Base-by-base conservation (phyloP, 768 basidiomycete species). In the Boletus vinaceobasis region DNA sequence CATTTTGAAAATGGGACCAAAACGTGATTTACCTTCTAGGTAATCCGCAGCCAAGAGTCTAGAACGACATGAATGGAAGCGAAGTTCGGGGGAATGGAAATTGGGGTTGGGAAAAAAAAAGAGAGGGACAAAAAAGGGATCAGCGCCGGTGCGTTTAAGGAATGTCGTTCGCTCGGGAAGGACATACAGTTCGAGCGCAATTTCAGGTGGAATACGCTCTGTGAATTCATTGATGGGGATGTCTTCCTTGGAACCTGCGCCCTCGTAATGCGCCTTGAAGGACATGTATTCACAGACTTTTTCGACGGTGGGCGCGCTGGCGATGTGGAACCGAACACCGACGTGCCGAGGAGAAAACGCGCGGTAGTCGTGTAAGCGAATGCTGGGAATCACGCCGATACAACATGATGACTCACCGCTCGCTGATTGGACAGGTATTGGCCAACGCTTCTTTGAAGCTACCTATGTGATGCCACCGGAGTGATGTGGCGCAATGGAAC, bases 261-360 rank as follows among this genome's bases (percentile, higher is more conserved):
- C 79, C 57, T 87, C 84, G 66, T 91, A 93, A 56, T 92, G 79
- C 1, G 84, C 75, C 72, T 89, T 94, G 77, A 88, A 94, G 32
- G 82, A 75, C 74, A 96, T 89, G 66, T 93, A 97, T 70, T 98
- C 94, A 39, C 92, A 79, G 49, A 96, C 77, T 66, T 92, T 94
- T 72, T 94, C 90, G 2, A 91, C 82, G 35, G 96, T 85, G 26
- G 87, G 79, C 9, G 78, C 84, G 31, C 84, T 85, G 58, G 1
- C 5, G 9, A 31, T 5, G 37, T 31, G 48, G 43, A 54, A 55
- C 50, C 23, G 44, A 47, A 19, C 1, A 10, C 4, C 13, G 31
- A 21, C 7, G 23, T 19, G 15, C 40, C 40, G 21, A 38, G 43
- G 40, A 35, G 44, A 35, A 38, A 50, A 50, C n/a, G 21, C 19